Evolutionary conservation across 2,329 filamentous ascomycete species (phyloP).

Genomic region (Emmonsiellopsis sp.): DNA sequence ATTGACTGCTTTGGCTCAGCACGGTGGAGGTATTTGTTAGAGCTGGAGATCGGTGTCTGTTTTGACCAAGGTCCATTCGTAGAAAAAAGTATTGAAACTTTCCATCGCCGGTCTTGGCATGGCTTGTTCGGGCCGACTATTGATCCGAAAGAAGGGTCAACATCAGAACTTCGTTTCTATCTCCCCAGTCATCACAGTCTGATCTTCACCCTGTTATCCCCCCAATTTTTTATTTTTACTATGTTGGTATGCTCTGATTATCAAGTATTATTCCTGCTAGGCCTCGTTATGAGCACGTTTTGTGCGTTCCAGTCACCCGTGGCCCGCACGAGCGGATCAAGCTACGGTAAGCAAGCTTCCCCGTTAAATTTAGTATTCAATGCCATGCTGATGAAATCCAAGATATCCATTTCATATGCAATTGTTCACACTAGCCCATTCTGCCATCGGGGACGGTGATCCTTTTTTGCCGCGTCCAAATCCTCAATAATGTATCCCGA

Average conservation of each 20-base stretch:
- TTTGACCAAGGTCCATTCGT: background rate
- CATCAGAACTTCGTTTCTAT: constrained; percentile 1
- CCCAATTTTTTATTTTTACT: background rate
- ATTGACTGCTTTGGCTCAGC: constrained; percentile 6
- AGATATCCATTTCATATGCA: no score
- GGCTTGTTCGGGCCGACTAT: background rate
- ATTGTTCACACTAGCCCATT: no score
- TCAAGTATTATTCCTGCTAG: background rate
- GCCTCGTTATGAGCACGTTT: no score
- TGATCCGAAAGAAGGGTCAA: constrained; percentile 2
- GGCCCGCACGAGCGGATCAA: no score
- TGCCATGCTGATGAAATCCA: no score
- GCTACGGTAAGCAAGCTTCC: no score
- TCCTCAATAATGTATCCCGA: no score
- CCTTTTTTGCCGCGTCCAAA: no score
- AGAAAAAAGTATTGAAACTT: constrained; percentile 1
- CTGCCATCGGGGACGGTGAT: no score
- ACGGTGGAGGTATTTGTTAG: background rate
- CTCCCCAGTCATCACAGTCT: constrained; percentile 16
- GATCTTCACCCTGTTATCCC: constrained; percentile 9
- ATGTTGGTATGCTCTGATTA: background rate
- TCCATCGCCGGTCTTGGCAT: constrained; percentile 1
- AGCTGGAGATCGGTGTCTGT: background rate
- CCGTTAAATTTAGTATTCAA: no score
- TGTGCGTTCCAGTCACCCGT: no score